Evolutionary conservation across 106 monocot species (phyloP), one percentile per base, ranked within the genome.

Genomic region (Allium sativum): DNA sequence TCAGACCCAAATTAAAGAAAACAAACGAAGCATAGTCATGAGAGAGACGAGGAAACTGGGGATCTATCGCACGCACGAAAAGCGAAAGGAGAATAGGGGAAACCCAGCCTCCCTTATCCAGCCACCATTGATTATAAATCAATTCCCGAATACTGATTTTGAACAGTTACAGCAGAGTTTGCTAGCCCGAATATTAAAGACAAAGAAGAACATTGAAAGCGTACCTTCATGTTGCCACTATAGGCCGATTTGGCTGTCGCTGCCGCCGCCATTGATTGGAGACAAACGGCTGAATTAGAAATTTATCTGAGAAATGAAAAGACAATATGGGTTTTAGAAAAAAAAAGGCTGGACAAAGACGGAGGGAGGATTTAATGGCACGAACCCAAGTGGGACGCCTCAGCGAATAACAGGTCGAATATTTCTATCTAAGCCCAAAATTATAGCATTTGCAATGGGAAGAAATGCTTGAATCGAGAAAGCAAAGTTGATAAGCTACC

Each of bases 161-260:
- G n/a, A n/a, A n/a, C 44, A 19, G 44, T 13, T 13, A 14, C 41
- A 60, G 3, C 19, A 21, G 56, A 56, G 3, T 20, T 20, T 10
- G 21, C 8, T 7, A 60, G 6, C 18, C 13, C 13, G 11, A 19
- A 58, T 12, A 6, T 10, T 21, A 21, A 58, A 58, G 18, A 58
- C 10, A 10, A 58, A 31, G 21, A 58, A 60, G 42, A 15, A 60
- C 7, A 43, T 18, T 6, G 42, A 60, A 44, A 4, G 6, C 19
- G 44, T 45, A 62, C 61, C 61, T 62, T 62, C 61, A 62, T 45
- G 18, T 62, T 59, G 6, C 59, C 59, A 13, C 41, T 62, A 62
- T 45, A 62, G 45, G 31, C 31, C 2, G 61, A 9, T 62, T 62
- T 44, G 20, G 61, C 12, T 9, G 61, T 18, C 8, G 61, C 44